Evolutionary conservation across 768 basidiomycete genomes (phyloP).

Genomic region (Postia placenta): DNA sequence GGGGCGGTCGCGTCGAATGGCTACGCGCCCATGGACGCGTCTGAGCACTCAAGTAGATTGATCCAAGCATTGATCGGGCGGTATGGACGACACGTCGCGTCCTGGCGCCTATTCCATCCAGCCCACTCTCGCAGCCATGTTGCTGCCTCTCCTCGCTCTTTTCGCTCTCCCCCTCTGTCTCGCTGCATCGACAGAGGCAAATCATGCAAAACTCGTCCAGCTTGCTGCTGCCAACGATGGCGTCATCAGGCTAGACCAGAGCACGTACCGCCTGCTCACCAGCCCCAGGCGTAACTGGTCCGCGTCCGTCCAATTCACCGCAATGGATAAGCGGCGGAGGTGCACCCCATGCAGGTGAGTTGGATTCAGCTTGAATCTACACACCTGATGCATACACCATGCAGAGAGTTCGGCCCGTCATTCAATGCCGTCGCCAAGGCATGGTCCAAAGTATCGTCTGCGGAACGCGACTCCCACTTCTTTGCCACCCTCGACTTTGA

Average conservation of each 20-base stretch:
- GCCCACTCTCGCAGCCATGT: conserved; percentile 15
- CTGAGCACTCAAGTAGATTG: too few species aligned
- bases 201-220: conserved; percentile 54
- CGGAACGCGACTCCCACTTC: conserved; percentile 77
- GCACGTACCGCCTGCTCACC: conserved; percentile 72
- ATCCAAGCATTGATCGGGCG: too few species aligned
- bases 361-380: background rate
- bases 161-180: conserved; percentile 25
- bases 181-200: conserved; percentile 22
- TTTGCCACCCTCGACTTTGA: conserved; percentile 91
- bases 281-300: conserved; percentile 79
- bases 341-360: conserved; percentile 91
- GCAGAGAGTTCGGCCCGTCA: conserved; percentile 79
- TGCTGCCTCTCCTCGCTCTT: conserved; percentile 27
- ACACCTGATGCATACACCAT: background rate
- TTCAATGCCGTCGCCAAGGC: conserved; percentile 78
- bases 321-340: conserved; percentile 70
- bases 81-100: conserved; percentile 9
- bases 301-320: conserved; percentile 84
- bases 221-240: conserved; percentile 73
- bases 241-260: conserved; percentile 73
- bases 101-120: background rate
- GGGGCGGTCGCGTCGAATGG: background rate
- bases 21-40: too few species aligned
- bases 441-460: conserved; percentile 61